A percentile compares a stretch with the other conserved stretches of the same genome.
Conservation (phyloP, 2,329 filamentous ascomycete genomes). For the Penicillium sp. region DNA sequence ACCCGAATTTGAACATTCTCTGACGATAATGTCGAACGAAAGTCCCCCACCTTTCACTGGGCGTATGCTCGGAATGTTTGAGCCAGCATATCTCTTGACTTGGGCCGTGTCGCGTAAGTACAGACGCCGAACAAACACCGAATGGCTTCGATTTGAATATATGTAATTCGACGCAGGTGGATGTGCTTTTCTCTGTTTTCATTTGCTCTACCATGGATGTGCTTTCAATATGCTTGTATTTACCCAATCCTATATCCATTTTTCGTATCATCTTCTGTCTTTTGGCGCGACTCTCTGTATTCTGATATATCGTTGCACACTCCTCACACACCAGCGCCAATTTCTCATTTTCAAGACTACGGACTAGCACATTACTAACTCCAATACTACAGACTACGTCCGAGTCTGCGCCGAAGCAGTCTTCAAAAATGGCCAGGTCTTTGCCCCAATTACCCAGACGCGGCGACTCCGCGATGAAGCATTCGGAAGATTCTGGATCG, state of each 20-base stretch:
- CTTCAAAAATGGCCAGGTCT: conserved; percentile 32
- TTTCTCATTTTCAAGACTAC: background rate
- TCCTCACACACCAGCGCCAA: background rate
- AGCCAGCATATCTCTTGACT: conserved; percentile 25
- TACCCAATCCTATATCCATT: background rate
- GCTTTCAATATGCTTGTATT: background rate
- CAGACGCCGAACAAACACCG: background rate
- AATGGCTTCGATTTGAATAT: background rate
- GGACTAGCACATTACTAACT: conserved; percentile 9
- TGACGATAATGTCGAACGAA: conserved; percentile 10
- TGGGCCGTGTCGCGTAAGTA: conserved; percentile 30
- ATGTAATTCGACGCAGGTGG: background rate
- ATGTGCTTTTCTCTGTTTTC: background rate
- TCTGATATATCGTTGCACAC: background rate
- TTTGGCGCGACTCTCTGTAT: background rate
- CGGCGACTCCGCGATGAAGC: conserved; percentile 38
- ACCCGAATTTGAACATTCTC: background rate
- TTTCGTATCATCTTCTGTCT: background rate
- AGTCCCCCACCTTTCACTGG: conserved; percentile 13
- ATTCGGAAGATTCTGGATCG: conserved; percentile 43
- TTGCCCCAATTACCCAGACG: conserved; percentile 34
- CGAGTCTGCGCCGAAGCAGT: conserved; percentile 33
- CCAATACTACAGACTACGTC: conserved; percentile 28
- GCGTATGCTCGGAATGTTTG: conserved; percentile 21
- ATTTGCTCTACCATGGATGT: no score